Evolutionary conservation across 148 eudicot genomes (phyloP).

Genomic region (Suaeda aralocaspica): DNA sequence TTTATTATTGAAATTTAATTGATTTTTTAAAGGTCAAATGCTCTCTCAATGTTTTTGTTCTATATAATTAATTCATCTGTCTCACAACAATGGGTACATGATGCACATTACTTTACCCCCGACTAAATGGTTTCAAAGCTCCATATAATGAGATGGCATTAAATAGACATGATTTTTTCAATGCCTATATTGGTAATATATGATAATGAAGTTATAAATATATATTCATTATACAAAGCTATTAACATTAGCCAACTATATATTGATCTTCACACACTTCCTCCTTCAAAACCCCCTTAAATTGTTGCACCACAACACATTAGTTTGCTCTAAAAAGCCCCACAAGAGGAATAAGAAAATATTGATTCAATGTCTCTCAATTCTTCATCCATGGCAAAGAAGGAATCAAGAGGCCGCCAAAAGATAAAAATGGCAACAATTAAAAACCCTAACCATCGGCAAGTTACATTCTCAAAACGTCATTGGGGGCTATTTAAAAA

Average conservation of each 20-base stretch:
- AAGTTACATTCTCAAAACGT: constrained; percentile 62
- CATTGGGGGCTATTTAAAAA: constrained; percentile 57
- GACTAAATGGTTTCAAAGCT: constrained; percentile 25
- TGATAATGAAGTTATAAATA: constrained; percentile 13
- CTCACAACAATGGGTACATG: background rate
- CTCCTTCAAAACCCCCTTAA: constrained; percentile 27
- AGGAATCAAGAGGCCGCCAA: constrained; percentile 48
- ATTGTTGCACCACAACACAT: constrained; percentile 5
- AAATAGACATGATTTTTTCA: constrained; percentile 32
- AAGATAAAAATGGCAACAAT: constrained; percentile 59
- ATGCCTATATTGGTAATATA: constrained; percentile 39
- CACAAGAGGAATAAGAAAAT: too few relatives aligned
- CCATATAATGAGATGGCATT: constrained; percentile 31
- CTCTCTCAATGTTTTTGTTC: too few relatives aligned
- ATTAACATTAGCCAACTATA: constrained; percentile 15
- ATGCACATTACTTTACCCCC: background rate
- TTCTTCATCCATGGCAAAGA: constrained; percentile 41
- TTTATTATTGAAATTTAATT: background rate
- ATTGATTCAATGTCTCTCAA: background rate
- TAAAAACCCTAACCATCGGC: constrained; percentile 44
- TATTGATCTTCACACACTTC: background rate
- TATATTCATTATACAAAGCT: background rate
- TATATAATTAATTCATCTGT: background rate
- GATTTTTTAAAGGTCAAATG: constrained; percentile 10
- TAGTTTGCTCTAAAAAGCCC: background rate